phyloP scores from a whole-genome alignment of 306 rosid species.

The Parietaria judaica region DNA sequence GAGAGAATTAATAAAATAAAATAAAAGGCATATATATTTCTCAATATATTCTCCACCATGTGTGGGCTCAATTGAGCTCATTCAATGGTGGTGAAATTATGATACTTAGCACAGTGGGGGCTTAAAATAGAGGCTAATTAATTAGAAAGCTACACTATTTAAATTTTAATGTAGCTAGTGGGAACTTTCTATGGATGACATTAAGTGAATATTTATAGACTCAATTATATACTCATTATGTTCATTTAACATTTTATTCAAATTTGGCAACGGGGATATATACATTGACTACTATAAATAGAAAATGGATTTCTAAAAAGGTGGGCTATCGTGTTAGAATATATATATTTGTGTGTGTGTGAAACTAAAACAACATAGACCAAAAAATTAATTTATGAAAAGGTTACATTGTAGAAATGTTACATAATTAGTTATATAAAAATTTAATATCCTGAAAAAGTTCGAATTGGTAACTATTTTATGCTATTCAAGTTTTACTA shows the following conservation, averaged over 20 bases:
- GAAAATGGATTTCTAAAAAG: no score
- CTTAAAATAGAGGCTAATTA: slow-evolving; percentile 2
- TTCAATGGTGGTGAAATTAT: slow-evolving; percentile 25
- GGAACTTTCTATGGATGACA: slow-evolving; percentile 5
- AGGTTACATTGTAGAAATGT: no score
- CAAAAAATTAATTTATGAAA: no score
- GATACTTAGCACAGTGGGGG: slow-evolving; percentile 10
- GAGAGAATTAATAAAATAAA: no score
- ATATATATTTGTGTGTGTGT: no score
- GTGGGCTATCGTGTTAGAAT: no score
- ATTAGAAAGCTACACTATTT: slow-evolving; percentile 6
- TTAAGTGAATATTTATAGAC: slow-evolving; percentile 6
- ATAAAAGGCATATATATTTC: background rate
- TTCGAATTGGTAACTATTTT: no score
- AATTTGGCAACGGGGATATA: background rate
- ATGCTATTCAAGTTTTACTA: no score
- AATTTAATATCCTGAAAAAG: no score
- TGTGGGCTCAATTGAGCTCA: slow-evolving; percentile 20
- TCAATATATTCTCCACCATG: slow-evolving; percentile 15
- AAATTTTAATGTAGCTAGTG: background rate
- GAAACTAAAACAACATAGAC: no score
- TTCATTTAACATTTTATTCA: background rate
- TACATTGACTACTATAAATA: background rate
- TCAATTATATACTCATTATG: background rate
- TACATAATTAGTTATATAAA: no score